Conservation (phyloP, 768 basidiomycete genomes). For the Suillus decipiens region DNA sequence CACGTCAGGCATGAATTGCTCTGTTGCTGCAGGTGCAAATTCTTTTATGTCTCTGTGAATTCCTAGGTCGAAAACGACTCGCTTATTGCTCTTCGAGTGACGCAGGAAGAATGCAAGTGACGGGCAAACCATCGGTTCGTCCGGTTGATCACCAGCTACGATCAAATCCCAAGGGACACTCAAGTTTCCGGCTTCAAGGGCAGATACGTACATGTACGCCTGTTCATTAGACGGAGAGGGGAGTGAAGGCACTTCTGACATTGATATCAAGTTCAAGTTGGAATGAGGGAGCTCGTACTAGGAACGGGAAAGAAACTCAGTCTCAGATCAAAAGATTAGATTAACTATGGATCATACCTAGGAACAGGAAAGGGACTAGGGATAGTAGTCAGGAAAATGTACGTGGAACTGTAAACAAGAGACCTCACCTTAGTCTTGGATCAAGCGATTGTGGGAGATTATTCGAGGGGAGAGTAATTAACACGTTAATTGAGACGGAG, state of each 20-base stretch:
- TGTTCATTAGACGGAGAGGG: slow-evolving; percentile 45
- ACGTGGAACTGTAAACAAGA: too few relatives aligned
- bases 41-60: slow-evolving; percentile 48
- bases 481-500: too few relatives aligned
- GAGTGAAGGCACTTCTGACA: slow-evolving; percentile 23
- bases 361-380: too few relatives aligned
- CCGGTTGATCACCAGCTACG: slow-evolving; percentile 36
- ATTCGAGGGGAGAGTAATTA: too few relatives aligned
- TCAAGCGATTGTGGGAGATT: too few relatives aligned
- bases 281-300: neutral
- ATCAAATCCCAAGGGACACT: slow-evolving; percentile 39
- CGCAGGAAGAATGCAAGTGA: slow-evolving; percentile 53
- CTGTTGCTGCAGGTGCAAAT: slow-evolving; percentile 34
- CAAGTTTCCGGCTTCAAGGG: slow-evolving; percentile 52
- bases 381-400: too few relatives aligned
- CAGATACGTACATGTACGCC: slow-evolving; percentile 55
- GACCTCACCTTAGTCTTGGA: too few relatives aligned
- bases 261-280: neutral
- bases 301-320: too few relatives aligned
- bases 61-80: slow-evolving; percentile 58
- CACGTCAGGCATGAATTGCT: slow-evolving; percentile 29
- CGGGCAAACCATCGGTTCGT: slow-evolving; percentile 36
- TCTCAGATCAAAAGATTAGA: too few relatives aligned
- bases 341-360: too few relatives aligned
- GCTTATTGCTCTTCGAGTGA: slow-evolving; percentile 44